Percentiles rank a stretch among this genome's conserved stretches.
phyloP scores from a whole-genome alignment of 352 stramenopile species.

The Phytophthora pini region DNA sequence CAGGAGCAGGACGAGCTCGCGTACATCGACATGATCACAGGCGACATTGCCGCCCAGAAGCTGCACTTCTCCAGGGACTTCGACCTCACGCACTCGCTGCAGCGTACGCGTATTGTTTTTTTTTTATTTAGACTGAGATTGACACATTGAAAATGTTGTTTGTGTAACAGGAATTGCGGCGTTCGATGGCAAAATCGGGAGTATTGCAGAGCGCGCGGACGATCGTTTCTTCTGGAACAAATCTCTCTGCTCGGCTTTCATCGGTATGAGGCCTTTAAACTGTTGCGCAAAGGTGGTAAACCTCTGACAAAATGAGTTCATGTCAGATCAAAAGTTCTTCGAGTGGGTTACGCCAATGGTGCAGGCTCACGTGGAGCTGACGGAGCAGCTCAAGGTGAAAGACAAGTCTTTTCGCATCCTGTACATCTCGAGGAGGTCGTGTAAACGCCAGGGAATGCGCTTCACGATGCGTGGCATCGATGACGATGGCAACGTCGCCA shows the following conservation, averaged over 20 bases:
- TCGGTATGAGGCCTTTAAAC: slow-evolving; percentile 39
- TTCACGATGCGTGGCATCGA: slow-evolving; percentile 95
- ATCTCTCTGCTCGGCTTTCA: slow-evolving; percentile 55
- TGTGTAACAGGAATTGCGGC: slow-evolving; percentile 52
- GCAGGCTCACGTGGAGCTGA: slow-evolving; percentile 68
- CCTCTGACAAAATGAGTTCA: neutral
- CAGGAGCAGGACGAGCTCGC: slow-evolving; percentile 67
- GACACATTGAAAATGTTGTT: slow-evolving; percentile 2
- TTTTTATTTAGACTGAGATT: slow-evolving; percentile 4
- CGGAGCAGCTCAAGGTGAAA: slow-evolving; percentile 52
- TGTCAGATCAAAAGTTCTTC: slow-evolving; percentile 76
- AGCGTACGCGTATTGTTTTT: slow-evolving; percentile 48
- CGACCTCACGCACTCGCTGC: slow-evolving; percentile 81
- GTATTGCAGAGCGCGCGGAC: slow-evolving; percentile 81
- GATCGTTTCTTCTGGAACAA: slow-evolving; percentile 96
- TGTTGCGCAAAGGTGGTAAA: no score
- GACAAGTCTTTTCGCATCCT: slow-evolving; percentile 69
- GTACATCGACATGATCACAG: slow-evolving; percentile 71
- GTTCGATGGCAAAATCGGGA: slow-evolving; percentile 58
- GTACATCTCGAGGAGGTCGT: slow-evolving; percentile 78
- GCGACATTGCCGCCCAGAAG: slow-evolving; percentile 57
- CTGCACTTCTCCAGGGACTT: slow-evolving; percentile 82
- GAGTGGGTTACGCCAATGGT: slow-evolving; percentile 85
- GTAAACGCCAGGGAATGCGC: slow-evolving; percentile 86
- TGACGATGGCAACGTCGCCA: slow-evolving; percentile 90